Base-by-base conservation (phyloP, 352 stramenopile genomes). In the Nothophytophthora sp. region DNA sequence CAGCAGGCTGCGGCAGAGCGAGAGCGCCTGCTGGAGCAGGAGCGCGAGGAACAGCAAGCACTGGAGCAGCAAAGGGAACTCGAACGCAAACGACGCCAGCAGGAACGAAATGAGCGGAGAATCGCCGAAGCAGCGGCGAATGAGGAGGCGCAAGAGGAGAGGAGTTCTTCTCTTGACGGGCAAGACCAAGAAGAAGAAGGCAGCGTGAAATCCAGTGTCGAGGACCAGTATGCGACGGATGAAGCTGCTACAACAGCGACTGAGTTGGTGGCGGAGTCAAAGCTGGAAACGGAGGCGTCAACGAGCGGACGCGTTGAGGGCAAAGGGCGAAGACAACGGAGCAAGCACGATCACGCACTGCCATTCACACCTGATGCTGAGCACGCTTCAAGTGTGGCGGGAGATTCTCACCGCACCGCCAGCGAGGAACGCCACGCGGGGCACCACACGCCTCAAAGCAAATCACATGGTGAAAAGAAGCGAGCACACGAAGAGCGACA, bases 1-100 rank as follows among this genome's bases (percentile, higher is more conserved):
- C 35, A 66, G 23, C 52, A 76, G 42, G 52, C 59, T 13, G 52
- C 69, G 13, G 43, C 48, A 29, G 50, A 72, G 40, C 49, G 38
- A 40, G 58, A 79, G 33, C 39, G 53, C 9, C 32, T 55, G 40
- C 42, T 23, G 15, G 51, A 72, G n/a, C 44, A 63, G 15, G 53
- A 75, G 33, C 19, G 38, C 1, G 29, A 32, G n/a, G 55, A 71
- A 37, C 53, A 73, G 27, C 30, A 66, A 32, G 56, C 45, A 37
- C 43, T 67, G 29, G 60, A 77, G 47, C 30, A 54, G 5, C 36
- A 50, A 25, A 36, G 49, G 2, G 37, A 68, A 12, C 20, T 59
- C 8, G 43, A 72, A 15, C 45, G 49, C 11, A 59, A 53, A 16
- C 25, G 46, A 15, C 48, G 29, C 27, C 35, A 65, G 28, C 39